Conservation (phyloP, 768 basidiomycete species). For the Serendipita indica region DNA sequence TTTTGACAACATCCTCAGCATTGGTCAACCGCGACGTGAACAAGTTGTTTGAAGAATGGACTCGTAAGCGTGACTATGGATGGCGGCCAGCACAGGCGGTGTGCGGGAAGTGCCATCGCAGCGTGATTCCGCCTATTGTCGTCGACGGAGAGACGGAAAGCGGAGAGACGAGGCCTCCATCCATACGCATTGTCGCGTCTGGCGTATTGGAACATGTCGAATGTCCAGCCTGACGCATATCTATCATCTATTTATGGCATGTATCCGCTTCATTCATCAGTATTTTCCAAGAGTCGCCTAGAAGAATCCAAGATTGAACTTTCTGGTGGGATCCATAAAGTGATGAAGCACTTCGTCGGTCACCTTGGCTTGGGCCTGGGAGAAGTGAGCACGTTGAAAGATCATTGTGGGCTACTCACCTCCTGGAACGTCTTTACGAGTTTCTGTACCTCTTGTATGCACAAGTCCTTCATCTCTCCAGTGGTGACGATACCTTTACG, state of each 20-base stretch:
- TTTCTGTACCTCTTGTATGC: slow-evolving; percentile 66
- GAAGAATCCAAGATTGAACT: slow-evolving; percentile 36
- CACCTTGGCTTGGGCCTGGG: slow-evolving; percentile 60
- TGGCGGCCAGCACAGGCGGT: slow-evolving; percentile 28
- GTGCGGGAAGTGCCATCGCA: slow-evolving; percentile 32
- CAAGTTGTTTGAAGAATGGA: slow-evolving; percentile 46
- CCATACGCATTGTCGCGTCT: background rate
- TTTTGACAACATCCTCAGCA: slow-evolving; percentile 70
- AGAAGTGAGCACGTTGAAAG: background rate
- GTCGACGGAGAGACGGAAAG: background rate
- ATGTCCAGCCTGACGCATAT: slow-evolving; percentile 1
- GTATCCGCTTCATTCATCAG: background rate
- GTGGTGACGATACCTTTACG: slow-evolving; percentile 76
- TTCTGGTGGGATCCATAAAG: slow-evolving; percentile 72
- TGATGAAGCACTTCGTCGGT: slow-evolving; percentile 57
- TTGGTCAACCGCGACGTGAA: slow-evolving; percentile 74
- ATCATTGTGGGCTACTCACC: slow-evolving; percentile 25
- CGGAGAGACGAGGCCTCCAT: background rate
- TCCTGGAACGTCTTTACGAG: slow-evolving; percentile 82
- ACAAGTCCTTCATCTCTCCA: slow-evolving; percentile 78
- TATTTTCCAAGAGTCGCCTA: background rate
- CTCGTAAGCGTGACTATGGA: slow-evolving; percentile 13
- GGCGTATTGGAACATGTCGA: background rate
- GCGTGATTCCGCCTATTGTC: background rate
- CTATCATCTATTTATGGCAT: background rate